Evolutionary conservation across 2,329 filamentous ascomycete genomes (phyloP).

Genomic region (Pseudogymnoascus destructans): DNA sequence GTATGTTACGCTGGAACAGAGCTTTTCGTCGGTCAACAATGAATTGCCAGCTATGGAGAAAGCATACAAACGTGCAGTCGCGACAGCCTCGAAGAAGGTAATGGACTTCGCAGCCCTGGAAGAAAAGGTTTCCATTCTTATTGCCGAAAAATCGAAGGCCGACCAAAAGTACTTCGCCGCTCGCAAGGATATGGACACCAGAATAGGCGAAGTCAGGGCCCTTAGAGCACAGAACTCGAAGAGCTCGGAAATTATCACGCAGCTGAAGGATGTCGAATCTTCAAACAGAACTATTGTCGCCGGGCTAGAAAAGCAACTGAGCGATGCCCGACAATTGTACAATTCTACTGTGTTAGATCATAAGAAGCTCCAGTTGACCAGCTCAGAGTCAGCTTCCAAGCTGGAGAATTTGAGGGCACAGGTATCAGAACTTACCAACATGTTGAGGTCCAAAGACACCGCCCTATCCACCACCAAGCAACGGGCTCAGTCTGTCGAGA

Average conservation of each 20-base stretch:
- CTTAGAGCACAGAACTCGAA: constrained; percentile 75
- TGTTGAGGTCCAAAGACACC: constrained; percentile 65
- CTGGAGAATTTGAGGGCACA: constrained; percentile 64
- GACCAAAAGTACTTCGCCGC: constrained; percentile 97
- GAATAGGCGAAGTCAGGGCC: constrained; percentile 66
- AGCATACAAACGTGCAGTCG: constrained; percentile 81
- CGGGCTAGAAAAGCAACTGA: constrained; percentile 83
- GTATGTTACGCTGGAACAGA: constrained; percentile 61
- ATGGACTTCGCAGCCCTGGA: constrained; percentile 63
- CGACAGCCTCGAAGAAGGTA: constrained; percentile 74
- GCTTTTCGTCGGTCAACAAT: constrained; percentile 72
- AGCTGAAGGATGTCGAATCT: constrained; percentile 81
- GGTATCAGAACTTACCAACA: constrained; percentile 58
- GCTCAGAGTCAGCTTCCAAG: constrained; percentile 54
- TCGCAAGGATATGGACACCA: constrained; percentile 82
- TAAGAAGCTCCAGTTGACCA: constrained; percentile 59
- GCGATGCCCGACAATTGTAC: constrained; percentile 69
- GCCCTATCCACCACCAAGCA: constrained; percentile 38
- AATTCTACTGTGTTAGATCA: constrained; percentile 57
- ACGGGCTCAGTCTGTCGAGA: constrained; percentile 48
- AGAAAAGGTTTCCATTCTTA: constrained; percentile 60
- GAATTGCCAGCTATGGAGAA: constrained; percentile 82
- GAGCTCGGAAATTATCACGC: constrained; percentile 83
- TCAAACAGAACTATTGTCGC: constrained; percentile 61
- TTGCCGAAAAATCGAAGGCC: constrained; percentile 85